phyloP scores from a whole-genome alignment of 371 early-diverging fungal species.

The Mucor sp. region DNA sequence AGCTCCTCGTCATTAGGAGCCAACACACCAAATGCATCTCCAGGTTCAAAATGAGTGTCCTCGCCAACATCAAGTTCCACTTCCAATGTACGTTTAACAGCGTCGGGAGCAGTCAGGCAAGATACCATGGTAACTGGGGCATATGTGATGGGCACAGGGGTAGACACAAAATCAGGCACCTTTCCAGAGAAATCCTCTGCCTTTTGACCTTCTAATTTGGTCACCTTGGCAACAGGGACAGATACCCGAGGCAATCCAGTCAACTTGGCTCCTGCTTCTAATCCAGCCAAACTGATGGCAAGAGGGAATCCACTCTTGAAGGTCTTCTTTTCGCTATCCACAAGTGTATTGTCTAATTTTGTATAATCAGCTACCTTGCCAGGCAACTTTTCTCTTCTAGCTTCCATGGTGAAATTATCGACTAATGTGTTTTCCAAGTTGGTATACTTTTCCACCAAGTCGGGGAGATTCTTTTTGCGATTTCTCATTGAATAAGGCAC shows the following conservation, averaged over 20 bases:
- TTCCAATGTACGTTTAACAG: conserved; percentile 76
- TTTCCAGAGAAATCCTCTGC: neutral
- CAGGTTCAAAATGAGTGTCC: conserved; percentile 66
- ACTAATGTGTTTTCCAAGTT: conserved; percentile 32
- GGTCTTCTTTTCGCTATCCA: neutral
- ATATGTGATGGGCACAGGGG: conserved; percentile 46
- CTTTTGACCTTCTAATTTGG: conserved; percentile 13
- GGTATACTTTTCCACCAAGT: conserved; percentile 27
- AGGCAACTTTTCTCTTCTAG: neutral
- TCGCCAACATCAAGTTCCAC: conserved; percentile 68
- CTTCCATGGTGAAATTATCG: neutral
- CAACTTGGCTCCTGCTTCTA: conserved; percentile 57
- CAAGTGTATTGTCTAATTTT: neutral
- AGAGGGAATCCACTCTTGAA: conserved; percentile 33
- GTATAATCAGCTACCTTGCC: conserved; percentile 10
- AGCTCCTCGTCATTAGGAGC: conserved; percentile 74
- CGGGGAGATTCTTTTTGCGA: conserved; percentile 23
- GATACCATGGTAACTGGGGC: conserved; percentile 50
- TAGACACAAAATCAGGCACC: conserved; percentile 45
- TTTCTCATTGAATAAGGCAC: conserved; percentile 29
- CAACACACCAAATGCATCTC: conserved; percentile 86
- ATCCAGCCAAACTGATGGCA: conserved; percentile 51
- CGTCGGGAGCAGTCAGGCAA: conserved; percentile 60
- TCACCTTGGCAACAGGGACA: conserved; percentile 47
- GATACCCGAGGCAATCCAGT: conserved; percentile 69